Conservation (phyloP, 441 rosid genomes). For the Croton laevigatus region DNA sequence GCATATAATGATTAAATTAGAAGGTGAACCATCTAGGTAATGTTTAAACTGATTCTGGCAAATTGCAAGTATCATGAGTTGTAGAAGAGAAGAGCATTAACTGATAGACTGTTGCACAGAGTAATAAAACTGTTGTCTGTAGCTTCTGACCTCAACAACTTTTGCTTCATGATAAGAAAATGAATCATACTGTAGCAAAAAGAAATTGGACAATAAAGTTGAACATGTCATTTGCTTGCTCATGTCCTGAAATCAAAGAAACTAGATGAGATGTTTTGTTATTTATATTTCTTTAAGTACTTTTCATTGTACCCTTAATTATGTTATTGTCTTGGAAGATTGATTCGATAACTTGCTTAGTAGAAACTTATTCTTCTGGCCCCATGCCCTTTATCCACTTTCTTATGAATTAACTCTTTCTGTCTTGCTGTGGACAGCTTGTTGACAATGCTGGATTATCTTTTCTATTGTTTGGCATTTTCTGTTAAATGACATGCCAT, state of each 20-base stretch:
- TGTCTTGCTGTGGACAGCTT: neutral
- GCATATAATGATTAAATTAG: too few species aligned
- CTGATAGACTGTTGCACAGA: too few species aligned
- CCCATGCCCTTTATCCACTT: neutral
- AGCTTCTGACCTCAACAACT: neutral
- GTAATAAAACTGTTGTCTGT: too few species aligned
- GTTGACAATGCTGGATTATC: too few species aligned
- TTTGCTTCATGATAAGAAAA: slow-evolving; percentile 1
- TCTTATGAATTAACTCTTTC: neutral
- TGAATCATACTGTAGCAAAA: neutral
- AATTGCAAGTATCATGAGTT: too few species aligned
- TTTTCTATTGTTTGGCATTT: too few species aligned
- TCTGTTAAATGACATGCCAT: neutral
- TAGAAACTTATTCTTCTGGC: neutral
- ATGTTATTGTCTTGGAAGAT: neutral
- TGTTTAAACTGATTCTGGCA: too few species aligned
- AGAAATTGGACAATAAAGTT: neutral
- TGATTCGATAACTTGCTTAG: neutral
- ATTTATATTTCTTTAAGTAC: neutral
- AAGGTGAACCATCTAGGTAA: too few species aligned
- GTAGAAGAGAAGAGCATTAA: too few species aligned
- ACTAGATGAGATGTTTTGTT: neutral
- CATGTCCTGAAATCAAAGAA: slow-evolving; percentile 28
- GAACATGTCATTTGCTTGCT: neutral
- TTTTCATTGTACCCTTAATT: neutral